Evolutionary conservation across 2,329 filamentous ascomycete species (phyloP), one percentile per base, ranked within the genome.

Genomic region (Dactylellina cionopaga): DNA sequence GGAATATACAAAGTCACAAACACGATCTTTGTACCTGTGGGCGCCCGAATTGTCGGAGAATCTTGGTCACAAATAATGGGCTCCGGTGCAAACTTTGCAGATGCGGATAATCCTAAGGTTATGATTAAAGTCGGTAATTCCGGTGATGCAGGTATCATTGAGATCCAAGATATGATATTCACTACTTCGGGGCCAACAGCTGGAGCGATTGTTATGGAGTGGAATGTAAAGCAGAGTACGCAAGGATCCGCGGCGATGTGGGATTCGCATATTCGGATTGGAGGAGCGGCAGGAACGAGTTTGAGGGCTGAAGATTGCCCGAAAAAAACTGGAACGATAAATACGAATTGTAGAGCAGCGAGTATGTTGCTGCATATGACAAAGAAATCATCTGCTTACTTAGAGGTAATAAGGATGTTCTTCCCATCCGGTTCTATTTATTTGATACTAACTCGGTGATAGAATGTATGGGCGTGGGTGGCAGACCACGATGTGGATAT

Each of bases 181-280:
- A 87, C 87, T 60, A 91, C 89, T 0, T 83, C 86, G 63, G 90
- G 90, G 0, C 80, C 88, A 19, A 84, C 88, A 3, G 83, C 87
- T 0, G 91, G 90, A 2, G 90, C 90, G 0, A 83, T 89, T 6
- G 81, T 92, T 3, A 86, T 92, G 68, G 84, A 93, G 77, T 92
- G 88, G 83, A 93, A 93, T 78, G 81, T 93, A 11, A 84, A 83
- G 49, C 83, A 7, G 76, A 55, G 62, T 4, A 41, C 55, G 0
- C 77, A 54, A 35, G 82, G 82, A 27, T 83, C 84, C 1, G 81
- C 81, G 1, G 87, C 85, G 7, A 84, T 89, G 79, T 99, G 93
- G 91, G 94, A 98, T 78, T 89, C 92, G n/a, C 94, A 98, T 83
- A 89, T 94, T 82, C 91, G 94, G 78, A 87, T 98, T 77, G 94